Base-by-base conservation (phyloP, 108 stramenopile genomes). In the Skeletonema tropicum region DNA sequence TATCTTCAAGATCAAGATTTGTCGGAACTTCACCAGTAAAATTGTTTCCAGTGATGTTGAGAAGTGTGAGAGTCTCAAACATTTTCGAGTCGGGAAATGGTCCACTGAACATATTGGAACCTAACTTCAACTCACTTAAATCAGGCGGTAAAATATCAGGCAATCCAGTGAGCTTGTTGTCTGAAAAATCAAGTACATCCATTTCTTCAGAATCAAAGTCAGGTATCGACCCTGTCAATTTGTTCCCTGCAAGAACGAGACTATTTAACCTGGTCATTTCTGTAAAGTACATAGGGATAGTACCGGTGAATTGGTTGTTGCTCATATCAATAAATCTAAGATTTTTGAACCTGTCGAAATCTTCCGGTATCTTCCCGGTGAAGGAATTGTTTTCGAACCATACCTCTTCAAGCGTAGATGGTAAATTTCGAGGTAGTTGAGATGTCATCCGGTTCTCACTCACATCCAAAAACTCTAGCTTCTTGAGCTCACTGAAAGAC, bases 231-330 rank as follows among this genome's bases (percentile, higher is more conserved):
- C 66, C 64, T 8, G 49, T 57, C 6, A 73, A 21, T 4, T 67
- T 46, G 41, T 73, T 73, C 32, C 45, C 10, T 0, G 64, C 45
- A 11, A 73, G 19, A 12, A 21, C 42, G 13, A 89, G 45, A 30
- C 71, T 48, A 42, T 78, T 33, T 30, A 90, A 60, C 15, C 67
- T 59, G 6, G 71, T 64, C 67, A 84, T 60, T 6, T 79, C 70
- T 1, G 76, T 80, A 7, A 90, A 60, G 11, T 60, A 46, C 13
- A 62, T 30, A 38, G 92, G 88, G 10, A 93, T 68, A 25, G 78
- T 82, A 25, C 92, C 92, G 0, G 31, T 66, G 36, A 93, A 68
- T 35, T 45, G 19, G 69, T 90, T 90, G 64, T 77, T 72, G 25
- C 68, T 82, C 26, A 87, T 39, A 38, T 70, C 72, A 36, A 83